These are phyloP conservation scores for Dactylonectria macrodidyma DNA, from an alignment of 2,329 filamentous ascomycete species.

Conservation along the genomic window DNA sequence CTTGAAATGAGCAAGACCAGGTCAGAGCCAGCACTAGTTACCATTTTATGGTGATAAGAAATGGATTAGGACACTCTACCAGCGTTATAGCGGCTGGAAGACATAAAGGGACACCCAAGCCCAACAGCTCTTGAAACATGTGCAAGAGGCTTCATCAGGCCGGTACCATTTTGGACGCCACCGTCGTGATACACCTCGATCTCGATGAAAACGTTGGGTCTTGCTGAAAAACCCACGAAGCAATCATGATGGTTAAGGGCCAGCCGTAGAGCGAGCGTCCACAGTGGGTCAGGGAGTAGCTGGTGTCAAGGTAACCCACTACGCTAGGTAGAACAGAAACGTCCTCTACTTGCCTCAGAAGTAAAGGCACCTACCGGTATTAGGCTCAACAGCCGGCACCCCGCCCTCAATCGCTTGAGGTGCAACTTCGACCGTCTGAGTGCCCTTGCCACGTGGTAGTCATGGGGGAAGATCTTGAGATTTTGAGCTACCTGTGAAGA, in stretches of 20 bases:
- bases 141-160: slow-evolving; percentile 56
- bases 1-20: not conserved
- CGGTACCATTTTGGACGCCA: slow-evolving; percentile 56
- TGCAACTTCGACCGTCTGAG: slow-evolving; percentile 53
- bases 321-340: no score
- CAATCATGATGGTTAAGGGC: slow-evolving; percentile 52
- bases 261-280: slow-evolving; percentile 56
- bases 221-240: slow-evolving; percentile 52
- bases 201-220: slow-evolving; percentile 53
- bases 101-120: slow-evolving; percentile 65
- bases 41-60: not conserved
- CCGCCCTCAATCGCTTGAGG: slow-evolving; percentile 44
- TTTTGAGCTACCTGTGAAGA: slow-evolving; percentile 48
- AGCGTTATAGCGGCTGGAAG: slow-evolving; percentile 44
- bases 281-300: slow-evolving; percentile 57
- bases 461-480: slow-evolving; percentile 51
- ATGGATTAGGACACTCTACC: not conserved
- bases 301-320: no score
- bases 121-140: slow-evolving; percentile 58
- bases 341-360: no score
- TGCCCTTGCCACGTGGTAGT: slow-evolving; percentile 56
- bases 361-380: no score
- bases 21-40: not conserved
- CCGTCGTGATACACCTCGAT: slow-evolving; percentile 55
- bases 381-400: slow-evolving; percentile 43